These are phyloP conservation scores for Alnus glutinosa DNA, from an alignment of 306 rosid species.

Conservation along the genomic window DNA sequence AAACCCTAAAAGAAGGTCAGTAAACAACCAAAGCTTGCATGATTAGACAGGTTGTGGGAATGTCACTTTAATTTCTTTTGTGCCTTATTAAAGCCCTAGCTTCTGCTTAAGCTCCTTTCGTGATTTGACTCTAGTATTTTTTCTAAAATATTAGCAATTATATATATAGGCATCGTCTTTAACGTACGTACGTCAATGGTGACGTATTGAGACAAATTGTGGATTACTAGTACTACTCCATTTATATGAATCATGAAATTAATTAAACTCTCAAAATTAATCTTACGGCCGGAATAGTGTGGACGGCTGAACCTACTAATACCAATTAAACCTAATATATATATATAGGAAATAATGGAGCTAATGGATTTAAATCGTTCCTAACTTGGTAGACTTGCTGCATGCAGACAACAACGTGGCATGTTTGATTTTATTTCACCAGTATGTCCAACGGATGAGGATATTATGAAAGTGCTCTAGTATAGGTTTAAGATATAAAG, in stretches of 20 bases:
- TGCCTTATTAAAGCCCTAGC: not conserved
- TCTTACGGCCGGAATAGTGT: not conserved
- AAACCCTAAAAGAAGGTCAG: constrained; percentile 14
- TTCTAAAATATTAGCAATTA: not conserved
- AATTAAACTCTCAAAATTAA: not conserved
- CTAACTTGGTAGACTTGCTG: not conserved
- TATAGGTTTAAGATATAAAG: not conserved
- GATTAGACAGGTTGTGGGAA: constrained; percentile 34
- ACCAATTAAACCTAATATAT: not conserved
- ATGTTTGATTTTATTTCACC: not conserved
- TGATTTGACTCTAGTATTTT: not conserved
- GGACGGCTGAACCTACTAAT: not conserved
- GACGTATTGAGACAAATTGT: not conserved
- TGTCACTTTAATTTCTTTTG: constrained; percentile 20
- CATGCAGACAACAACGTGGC: not conserved
- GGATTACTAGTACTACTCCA: not conserved
- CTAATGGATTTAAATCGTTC: not conserved
- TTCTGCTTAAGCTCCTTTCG: constrained; percentile 1
- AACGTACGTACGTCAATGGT: not conserved
- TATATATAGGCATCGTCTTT: not conserved
- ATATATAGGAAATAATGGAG: not conserved
- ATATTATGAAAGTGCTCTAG: not conserved
- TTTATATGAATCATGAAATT: too few relatives aligned
- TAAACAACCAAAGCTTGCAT: constrained; percentile 18
- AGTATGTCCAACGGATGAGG: not conserved